A percentile compares a stretch with the other conserved stretches of the same genome.
Conservation (phyloP, 208 protist genomes). For the Wallacemonas rigidus region DNA sequence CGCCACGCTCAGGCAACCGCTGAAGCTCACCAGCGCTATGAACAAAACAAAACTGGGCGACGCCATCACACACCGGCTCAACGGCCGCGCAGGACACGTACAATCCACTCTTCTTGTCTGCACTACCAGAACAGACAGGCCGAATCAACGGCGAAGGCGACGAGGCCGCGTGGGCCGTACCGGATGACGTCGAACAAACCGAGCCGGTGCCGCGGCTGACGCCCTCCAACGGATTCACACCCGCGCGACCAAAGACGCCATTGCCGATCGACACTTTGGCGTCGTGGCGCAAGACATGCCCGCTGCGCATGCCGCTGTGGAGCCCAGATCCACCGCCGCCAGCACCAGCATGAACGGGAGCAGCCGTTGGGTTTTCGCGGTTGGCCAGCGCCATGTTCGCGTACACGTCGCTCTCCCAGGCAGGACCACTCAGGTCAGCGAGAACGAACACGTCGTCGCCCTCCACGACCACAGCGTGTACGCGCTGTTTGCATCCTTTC, state of each 20-base stretch:
- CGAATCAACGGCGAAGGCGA: constrained; percentile 1
- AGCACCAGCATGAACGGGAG: constrained; percentile 31
- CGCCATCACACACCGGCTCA: constrained; percentile 46
- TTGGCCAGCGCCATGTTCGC: constrained; percentile 78
- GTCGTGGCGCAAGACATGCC: constrained; percentile 54
- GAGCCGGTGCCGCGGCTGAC: background rate
- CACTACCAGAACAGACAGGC: background rate
- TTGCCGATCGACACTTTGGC: background rate
- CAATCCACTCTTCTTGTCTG: background rate
- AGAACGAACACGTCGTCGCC: constrained; percentile 71
- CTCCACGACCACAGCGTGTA: constrained; percentile 64
- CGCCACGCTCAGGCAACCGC: constrained; percentile 35
- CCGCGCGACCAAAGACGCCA: constrained; percentile 1
- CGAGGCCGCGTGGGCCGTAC: background rate
- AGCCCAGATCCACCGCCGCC: constrained; percentile 24
- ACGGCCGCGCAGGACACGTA: constrained; percentile 34
- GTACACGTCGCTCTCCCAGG: constrained; percentile 76
- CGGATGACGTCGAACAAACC: no score
- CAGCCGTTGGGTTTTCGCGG: constrained; percentile 41
- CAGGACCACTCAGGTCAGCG: constrained; percentile 48
- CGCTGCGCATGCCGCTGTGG: constrained; percentile 60
- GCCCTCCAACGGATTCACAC: background rate
- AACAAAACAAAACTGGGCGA: constrained; percentile 59
- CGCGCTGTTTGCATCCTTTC: constrained; percentile 88
- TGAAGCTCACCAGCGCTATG: constrained; percentile 20